phyloP scores from a whole-genome alignment of 73 alveolate species.

The Paramecium pentaurelia region DNA sequence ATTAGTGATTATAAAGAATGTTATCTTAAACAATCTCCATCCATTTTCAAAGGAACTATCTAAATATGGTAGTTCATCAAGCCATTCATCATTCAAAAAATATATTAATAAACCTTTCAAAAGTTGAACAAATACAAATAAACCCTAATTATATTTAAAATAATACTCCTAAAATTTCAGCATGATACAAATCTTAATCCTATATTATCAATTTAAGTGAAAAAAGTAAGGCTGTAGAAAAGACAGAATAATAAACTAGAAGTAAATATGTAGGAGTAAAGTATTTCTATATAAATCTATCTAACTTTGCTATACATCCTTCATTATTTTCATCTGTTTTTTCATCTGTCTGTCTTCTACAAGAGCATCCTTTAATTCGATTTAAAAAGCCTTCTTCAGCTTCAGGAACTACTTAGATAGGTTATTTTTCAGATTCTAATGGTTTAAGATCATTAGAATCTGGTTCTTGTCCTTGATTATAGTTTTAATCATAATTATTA shows the following conservation, averaged over 20 bases:
- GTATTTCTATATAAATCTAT: background rate
- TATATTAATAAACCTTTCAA: background rate
- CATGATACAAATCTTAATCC: background rate
- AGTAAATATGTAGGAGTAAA: background rate
- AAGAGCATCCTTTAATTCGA: background rate
- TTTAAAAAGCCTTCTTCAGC: background rate
- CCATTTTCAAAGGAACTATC: background rate
- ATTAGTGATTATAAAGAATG: background rate
- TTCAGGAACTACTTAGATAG: background rate
- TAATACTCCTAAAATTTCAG: background rate
- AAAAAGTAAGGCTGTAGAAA: background rate
- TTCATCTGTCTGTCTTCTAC: background rate
- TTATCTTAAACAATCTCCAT: background rate
- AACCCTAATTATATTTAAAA: background rate
- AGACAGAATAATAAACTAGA: background rate
- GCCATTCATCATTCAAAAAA: constrained; percentile 23
- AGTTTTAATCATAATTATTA: background rate
- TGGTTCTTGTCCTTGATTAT: background rate
- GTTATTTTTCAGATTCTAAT: background rate
- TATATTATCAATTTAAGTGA: background rate
- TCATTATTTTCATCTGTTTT: background rate
- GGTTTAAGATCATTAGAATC: background rate
- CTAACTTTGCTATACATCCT: background rate
- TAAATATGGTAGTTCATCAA: constrained; percentile 14
- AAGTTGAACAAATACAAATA: background rate